A percentile compares a stretch with the other conserved stretches of the same genome.
Conservation (phyloP, 2,329 filamentous ascomycete genomes). For the Cladosporium sp. region DNA sequence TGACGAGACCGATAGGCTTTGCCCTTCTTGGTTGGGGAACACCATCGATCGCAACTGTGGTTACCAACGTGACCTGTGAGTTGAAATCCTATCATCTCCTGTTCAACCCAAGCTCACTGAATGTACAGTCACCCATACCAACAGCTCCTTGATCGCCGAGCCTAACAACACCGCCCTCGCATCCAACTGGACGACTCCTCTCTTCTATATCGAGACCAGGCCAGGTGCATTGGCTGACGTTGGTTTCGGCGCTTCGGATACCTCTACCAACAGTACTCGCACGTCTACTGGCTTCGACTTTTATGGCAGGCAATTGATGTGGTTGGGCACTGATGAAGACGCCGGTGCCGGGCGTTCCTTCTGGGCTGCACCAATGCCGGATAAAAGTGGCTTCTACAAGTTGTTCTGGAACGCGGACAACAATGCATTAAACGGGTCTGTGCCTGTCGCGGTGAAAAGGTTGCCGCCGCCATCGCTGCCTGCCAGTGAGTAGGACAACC, state of each 20-base stretch:
- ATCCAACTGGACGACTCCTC: slow-evolving; percentile 25
- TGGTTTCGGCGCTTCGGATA: slow-evolving; percentile 20
- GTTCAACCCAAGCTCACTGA: background rate
- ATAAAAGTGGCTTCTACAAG: slow-evolving; percentile 19
- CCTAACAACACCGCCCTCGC: slow-evolving; percentile 17
- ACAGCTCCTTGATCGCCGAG: slow-evolving; percentile 20
- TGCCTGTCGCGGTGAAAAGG: slow-evolving; percentile 25
- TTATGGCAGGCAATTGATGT: background rate
- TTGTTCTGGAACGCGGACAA: slow-evolving; percentile 28
- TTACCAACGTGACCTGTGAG: slow-evolving; percentile 26
- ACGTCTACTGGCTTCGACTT: slow-evolving; percentile 17
- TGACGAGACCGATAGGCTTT: slow-evolving; percentile 17
- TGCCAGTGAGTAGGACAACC: background rate
- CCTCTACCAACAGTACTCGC: slow-evolving; percentile 16
- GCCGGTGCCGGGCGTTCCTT: slow-evolving; percentile 8
- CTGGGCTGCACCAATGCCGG: slow-evolving; percentile 12
- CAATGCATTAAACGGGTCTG: slow-evolving; percentile 15
- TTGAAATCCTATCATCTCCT: background rate
- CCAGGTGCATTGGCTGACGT: slow-evolving; percentile 21
- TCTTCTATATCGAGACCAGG: slow-evolving; percentile 22
- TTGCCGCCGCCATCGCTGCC: background rate
- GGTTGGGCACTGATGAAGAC: slow-evolving; percentile 7
- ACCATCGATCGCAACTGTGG: slow-evolving; percentile 19
- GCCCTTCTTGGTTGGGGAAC: slow-evolving; percentile 22
- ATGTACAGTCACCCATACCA: slow-evolving; percentile 15